Percentiles rank a stretch among this genome's conserved stretches.
Conservation (phyloP, 768 basidiomycete species). For the Hebeloma cylindrosporum region DNA sequence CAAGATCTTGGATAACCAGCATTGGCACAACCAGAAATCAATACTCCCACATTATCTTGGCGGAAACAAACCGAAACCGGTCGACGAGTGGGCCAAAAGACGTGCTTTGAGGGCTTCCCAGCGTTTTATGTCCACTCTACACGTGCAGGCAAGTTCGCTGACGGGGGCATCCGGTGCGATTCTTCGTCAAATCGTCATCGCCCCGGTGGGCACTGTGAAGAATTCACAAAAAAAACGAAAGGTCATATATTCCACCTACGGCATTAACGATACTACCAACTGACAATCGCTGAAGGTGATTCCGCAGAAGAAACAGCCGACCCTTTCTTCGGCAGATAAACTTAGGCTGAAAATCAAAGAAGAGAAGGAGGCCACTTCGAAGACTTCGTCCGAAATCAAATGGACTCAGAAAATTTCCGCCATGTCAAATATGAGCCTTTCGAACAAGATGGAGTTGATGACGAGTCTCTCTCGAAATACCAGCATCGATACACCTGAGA, state of each 20-base stretch:
- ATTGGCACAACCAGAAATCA: slow-evolving; percentile 58
- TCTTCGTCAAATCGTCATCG: slow-evolving; percentile 54
- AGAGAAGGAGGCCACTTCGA: slow-evolving; percentile 42
- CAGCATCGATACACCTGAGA: slow-evolving; percentile 39
- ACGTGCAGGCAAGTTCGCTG: slow-evolving; percentile 59
- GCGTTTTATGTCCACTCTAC: slow-evolving; percentile 54
- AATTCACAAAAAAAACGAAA: not conserved
- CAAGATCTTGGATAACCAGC: slow-evolving; percentile 49
- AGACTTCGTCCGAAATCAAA: slow-evolving; percentile 46
- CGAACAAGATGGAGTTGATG: slow-evolving; percentile 34
- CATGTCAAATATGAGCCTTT: slow-evolving; percentile 33
- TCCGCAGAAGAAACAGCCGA: too few species aligned
- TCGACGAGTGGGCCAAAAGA: slow-evolving; percentile 32
- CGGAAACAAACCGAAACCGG: slow-evolving; percentile 38
- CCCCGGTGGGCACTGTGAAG: slow-evolving; percentile 30
- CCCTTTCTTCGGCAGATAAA: slow-evolving; percentile 26
- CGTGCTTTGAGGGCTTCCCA: slow-evolving; percentile 47
- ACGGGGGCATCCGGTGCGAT: slow-evolving; percentile 60
- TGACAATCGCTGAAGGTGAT: too few species aligned
- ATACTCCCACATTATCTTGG: slow-evolving; percentile 57
- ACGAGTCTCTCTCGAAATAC: slow-evolving; percentile 45
- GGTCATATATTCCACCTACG: not conserved
- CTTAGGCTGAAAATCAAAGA: slow-evolving; percentile 42
- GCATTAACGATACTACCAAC: too few species aligned
- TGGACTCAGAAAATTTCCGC: slow-evolving; percentile 48